Evolutionary conservation across 1,139 yeast genomes (phyloP).

Genomic region (Insectozyma bohioensis): DNA sequence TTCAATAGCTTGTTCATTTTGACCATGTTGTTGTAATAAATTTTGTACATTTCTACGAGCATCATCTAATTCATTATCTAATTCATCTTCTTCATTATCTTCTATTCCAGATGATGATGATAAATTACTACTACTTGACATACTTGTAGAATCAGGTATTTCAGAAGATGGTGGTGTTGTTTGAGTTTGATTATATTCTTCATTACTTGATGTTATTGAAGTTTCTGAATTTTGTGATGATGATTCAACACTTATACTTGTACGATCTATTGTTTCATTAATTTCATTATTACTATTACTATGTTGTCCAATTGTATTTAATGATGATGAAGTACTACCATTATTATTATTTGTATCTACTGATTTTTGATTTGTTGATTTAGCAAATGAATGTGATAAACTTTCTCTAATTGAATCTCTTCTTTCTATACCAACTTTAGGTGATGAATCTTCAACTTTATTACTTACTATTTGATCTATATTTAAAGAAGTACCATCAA

Average conservation of each 20-base stretch:
- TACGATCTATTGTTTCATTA: neutral
- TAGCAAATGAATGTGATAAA: conserved; percentile 12
- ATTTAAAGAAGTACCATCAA: no score
- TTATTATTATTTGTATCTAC: conserved; percentile 8
- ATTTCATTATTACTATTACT: no score
- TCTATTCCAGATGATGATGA: conserved; percentile 1
- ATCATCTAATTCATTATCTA: no score
- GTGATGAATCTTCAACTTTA: conserved; percentile 2
- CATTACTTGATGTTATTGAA: conserved; percentile 4
- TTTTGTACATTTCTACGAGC: no score
- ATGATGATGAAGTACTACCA: conserved; percentile 1
- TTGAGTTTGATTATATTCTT: conserved; percentile 2
- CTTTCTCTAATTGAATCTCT: conserved; percentile 7
- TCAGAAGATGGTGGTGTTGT: conserved; percentile 9
- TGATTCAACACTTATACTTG: neutral
- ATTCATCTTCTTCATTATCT: neutral
- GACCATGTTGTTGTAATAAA: no score
- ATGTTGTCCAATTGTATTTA: no score
- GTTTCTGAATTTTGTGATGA: neutral
- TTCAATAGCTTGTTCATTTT: no score
- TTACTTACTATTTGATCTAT: conserved; percentile 26
- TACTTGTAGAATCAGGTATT: conserved; percentile 9
- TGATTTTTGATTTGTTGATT: neutral
- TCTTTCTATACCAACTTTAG: conserved; percentile 3
- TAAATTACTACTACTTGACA: conserved; percentile 4